Evolutionary conservation across 257 asterid species (phyloP).

Genomic region (Primulina eburnea): DNA sequence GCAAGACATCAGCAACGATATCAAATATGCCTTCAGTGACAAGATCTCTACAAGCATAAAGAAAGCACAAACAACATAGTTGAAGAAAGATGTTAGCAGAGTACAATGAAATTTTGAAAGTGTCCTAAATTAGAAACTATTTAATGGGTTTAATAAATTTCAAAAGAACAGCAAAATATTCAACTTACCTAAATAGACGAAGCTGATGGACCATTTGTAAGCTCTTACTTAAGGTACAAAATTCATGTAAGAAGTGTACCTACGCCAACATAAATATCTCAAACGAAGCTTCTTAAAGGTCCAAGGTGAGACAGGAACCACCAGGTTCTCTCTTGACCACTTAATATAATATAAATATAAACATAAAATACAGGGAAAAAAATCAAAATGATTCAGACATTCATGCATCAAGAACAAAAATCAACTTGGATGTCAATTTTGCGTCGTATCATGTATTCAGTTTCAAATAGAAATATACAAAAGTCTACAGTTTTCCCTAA

Average conservation of each 20-base stretch:
- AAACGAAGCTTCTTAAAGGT: slow-evolving; percentile 8
- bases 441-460: background rate
- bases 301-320: background rate
- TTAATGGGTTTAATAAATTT: background rate
- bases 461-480: background rate
- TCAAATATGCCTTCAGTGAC: slow-evolving; percentile 87
- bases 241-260: slow-evolving; percentile 91
- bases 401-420: slow-evolving; percentile 10
- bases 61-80: background rate
- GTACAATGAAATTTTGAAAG: too few relatives aligned
- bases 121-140: background rate
- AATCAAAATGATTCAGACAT: background rate
- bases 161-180: background rate
- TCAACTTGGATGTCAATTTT: slow-evolving; percentile 2
- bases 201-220: slow-evolving; percentile 92
- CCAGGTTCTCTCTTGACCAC: background rate
- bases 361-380: slow-evolving; percentile 7
- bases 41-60: slow-evolving; percentile 71
- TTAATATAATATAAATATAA: background rate
- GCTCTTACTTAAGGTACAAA: slow-evolving; percentile 88
- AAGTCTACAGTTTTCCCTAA: slow-evolving; percentile 3
- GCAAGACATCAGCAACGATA: slow-evolving; percentile 67
- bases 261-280: slow-evolving; percentile 25
- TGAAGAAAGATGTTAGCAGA: background rate
- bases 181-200: slow-evolving; percentile 70